Conservation (phyloP, 495 filamentous ascomycete genomes). For the Geopyxis carbonaria region DNA sequence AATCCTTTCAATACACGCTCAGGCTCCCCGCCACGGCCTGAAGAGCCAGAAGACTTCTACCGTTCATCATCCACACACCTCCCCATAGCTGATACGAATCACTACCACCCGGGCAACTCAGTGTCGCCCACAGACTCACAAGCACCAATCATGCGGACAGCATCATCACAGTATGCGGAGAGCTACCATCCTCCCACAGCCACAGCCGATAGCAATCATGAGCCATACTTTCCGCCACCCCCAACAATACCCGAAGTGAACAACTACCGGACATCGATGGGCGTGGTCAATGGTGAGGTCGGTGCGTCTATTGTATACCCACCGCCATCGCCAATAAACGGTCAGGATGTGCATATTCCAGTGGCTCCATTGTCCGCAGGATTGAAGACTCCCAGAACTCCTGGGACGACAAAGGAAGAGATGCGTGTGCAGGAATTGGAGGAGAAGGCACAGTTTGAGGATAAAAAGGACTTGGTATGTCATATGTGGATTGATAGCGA, state of each 20-base stretch:
- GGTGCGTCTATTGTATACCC: constrained; percentile 5
- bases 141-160: constrained; percentile 17
- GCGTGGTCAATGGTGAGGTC: constrained; percentile 21
- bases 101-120: constrained; percentile 7
- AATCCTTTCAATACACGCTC: neutral
- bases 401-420: constrained; percentile 14
- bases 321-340: neutral
- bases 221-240: constrained; percentile 9
- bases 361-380: constrained; percentile 19
- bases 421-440: constrained; percentile 31
- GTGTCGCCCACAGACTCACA: constrained; percentile 23
- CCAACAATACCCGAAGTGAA: constrained; percentile 6
- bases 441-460: constrained; percentile 56
- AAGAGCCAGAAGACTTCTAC: constrained; percentile 21
- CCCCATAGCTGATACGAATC: constrained; percentile 5
- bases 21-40: constrained; percentile 5
- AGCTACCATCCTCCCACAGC: constrained; percentile 15
- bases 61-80: constrained; percentile 8
- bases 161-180: constrained; percentile 5
- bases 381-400: constrained; percentile 14
- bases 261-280: constrained; percentile 9
- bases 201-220: constrained; percentile 3
- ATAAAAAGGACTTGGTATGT: constrained; percentile 71
- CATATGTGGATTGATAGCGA: too few relatives aligned
- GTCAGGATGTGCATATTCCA: neutral